Evolutionary conservation across 208 protist genomes (phyloP), one percentile per base, ranked within the genome.

Genomic region (Ichthyophonus hoferi): DNA sequence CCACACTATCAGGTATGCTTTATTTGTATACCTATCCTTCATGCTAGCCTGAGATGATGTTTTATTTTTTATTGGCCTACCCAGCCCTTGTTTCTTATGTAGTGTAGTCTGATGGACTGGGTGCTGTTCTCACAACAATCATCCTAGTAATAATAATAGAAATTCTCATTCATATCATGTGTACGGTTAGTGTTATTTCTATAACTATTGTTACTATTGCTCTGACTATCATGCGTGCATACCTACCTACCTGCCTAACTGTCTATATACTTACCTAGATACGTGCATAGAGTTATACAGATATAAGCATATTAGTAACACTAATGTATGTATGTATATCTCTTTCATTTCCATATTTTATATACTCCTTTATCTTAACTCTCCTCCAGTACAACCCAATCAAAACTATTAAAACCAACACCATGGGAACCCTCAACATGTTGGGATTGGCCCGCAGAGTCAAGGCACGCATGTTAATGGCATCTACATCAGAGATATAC

Each of bases 361-460:
- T 97, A 0, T 98, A 95, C 90, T 95, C 97, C 2, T 97, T 97
- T 17, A 96, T 95, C 12, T 77, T 40, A 33, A 37, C 76, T 40
- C 87, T 40, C 41, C 42, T 40, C 79, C 87, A 83, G 38, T 91
- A 92, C 37, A 96, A 97, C 85, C 97, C 97, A 1, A 88, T 92
- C 82, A 84, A 88, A 78, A 92, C 90, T 40, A 96, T 97, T 35
- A 94, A 97, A 87, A 98, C 96, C n/a, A 94, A 91, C 43, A 91
- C 96, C 1, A 90, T 96, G n/a, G 97, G 97, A 40, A 97, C 96
- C 0, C 91, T 96, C 83, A 96, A 98, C 92, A 95, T 97, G 89
- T 93, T 98, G 1, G 93, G 93, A 34, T 92, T 98, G 2, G 97
- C 96, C 1, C 93, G 94, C 58, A 89, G 94, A 37, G 90, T 94